A percentile compares a stretch with the other conserved stretches of the same genome.
These are phyloP conservation scores for Phoenix roebelenii DNA, from an alignment of 176 grass and related monocot genomes.

Conservation along the genomic window DNA sequence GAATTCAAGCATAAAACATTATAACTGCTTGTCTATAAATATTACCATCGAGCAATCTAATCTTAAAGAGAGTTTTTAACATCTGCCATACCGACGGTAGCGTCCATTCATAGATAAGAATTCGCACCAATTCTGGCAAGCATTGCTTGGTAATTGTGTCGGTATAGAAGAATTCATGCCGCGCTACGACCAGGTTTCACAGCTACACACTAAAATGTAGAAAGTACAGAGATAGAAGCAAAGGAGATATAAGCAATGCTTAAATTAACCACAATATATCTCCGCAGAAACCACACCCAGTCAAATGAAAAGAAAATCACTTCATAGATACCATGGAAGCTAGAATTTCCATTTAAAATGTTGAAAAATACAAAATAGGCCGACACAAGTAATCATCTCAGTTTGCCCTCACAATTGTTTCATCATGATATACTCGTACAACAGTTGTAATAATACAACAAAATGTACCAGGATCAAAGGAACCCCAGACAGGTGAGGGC, in stretches of 20 bases:
- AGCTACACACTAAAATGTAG: no score
- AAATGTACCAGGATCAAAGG: constrained; percentile 8
- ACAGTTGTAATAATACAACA: constrained; percentile 31
- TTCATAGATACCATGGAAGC: neutral
- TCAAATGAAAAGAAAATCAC: neutral
- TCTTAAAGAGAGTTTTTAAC: no score
- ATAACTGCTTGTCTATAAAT: no score
- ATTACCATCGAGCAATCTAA: no score
- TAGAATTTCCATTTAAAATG: neutral
- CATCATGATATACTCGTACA: constrained; percentile 19
- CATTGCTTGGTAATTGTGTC: no score
- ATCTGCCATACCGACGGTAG: no score
- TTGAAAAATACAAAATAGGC: constrained; percentile 1
- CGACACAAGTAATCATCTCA: constrained; percentile 10
- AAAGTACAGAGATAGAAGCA: no score
- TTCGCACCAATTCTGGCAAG: no score
- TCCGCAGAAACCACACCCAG: neutral
- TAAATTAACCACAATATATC: neutral
- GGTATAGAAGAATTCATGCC: no score
- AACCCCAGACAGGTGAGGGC: constrained; percentile 7
- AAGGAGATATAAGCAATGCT: neutral
- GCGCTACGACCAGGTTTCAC: no score
- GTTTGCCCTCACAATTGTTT: constrained; percentile 20
- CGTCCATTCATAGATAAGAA: no score
- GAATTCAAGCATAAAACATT: no score